These are phyloP conservation scores for Penicillium cosmopolitanum DNA, from an alignment of 495 filamentous ascomycete species.

Conservation along the genomic window DNA sequence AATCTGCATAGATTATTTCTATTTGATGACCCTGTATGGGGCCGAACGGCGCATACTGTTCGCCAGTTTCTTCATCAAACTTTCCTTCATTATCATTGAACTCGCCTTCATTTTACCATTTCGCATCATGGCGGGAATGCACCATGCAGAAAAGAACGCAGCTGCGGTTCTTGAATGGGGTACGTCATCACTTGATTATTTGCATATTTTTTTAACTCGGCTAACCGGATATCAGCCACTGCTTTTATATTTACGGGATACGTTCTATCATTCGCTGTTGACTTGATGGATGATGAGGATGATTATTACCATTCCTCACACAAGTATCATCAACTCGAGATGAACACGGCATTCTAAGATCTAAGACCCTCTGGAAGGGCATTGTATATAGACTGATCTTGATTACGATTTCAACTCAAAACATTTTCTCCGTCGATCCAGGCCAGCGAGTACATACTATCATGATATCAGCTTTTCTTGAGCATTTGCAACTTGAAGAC, in stretches of 20 bases:
- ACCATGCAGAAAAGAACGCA: conserved; percentile 19
- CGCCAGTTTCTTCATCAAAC: conserved; percentile 26
- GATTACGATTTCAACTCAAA: background rate
- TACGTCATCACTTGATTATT: conserved; percentile 2
- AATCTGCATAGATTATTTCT: conserved; percentile 27
- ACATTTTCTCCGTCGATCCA: background rate
- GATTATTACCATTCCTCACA: conserved; percentile 8
- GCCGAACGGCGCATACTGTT: conserved; percentile 20
- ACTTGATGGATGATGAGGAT: conserved; percentile 17
- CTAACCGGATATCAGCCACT: conserved; percentile 15
- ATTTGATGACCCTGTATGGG: conserved; percentile 15
- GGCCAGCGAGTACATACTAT: background rate
- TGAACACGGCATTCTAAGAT: conserved; percentile 12
- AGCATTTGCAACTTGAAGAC: too few relatives aligned
- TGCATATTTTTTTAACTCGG: background rate
- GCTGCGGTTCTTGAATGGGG: conserved; percentile 28
- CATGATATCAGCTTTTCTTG: background rate
- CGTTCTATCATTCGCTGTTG: conserved; percentile 26
- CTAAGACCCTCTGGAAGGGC: conserved; percentile 2
- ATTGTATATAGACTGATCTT: conserved; percentile 2
- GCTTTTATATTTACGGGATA: conserved; percentile 28
- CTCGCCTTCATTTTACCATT: conserved; percentile 26
- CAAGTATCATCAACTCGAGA: conserved; percentile 25
- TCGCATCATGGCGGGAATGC: conserved; percentile 15
- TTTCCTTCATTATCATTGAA: conserved; percentile 26